Conservation (phyloP, 2,329 filamentous ascomycete species). For the Ramularia endophylla region DNA sequence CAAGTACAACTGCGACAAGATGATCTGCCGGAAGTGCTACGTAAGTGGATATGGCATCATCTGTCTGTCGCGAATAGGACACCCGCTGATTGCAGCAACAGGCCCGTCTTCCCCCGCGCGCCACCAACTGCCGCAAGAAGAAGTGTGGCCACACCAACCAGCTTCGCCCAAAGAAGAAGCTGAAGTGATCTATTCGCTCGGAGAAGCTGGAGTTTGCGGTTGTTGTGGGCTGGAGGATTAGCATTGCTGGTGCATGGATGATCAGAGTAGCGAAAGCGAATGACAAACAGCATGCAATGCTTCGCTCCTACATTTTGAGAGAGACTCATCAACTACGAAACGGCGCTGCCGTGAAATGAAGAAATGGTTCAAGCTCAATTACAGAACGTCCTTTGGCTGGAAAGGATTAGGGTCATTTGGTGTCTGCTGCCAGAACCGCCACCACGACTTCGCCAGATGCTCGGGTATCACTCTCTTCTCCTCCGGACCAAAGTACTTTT, state of each 20-base stretch:
- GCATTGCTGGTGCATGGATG: slow-evolving; percentile 5
- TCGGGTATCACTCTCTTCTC: slow-evolving; percentile 3
- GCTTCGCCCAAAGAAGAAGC: slow-evolving; percentile 99
- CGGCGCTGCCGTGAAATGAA: too few relatives aligned
- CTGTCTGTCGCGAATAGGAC: background rate
- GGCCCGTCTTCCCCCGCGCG: slow-evolving; percentile 88
- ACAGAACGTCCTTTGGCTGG: too few relatives aligned
- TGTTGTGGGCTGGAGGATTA: slow-evolving; percentile 8
- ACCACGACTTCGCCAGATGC: too few relatives aligned
- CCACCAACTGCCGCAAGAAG: slow-evolving; percentile 99
- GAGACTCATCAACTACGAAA: slow-evolving; percentile 2
- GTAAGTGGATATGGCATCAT: slow-evolving; percentile 50
- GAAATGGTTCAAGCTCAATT: too few relatives aligned
- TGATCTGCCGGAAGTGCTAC: slow-evolving; percentile 99
- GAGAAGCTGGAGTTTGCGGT: slow-evolving; percentile 10
- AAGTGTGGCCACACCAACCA: slow-evolving; percentile 99
- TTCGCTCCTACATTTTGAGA: background rate
- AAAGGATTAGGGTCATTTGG: too few relatives aligned
- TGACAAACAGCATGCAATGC: background rate
- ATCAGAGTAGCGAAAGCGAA: slow-evolving; percentile 5
- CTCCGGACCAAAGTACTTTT: slow-evolving; percentile 56
- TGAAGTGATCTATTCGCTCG: slow-evolving; percentile 59
- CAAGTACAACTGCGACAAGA: slow-evolving; percentile 99
- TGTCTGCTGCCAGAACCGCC: too few relatives aligned
- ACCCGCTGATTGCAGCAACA: slow-evolving; percentile 21